Base-by-base conservation (phyloP, 2,329 filamentous ascomycete species). In the Aspergillus eucalypticola region DNA sequence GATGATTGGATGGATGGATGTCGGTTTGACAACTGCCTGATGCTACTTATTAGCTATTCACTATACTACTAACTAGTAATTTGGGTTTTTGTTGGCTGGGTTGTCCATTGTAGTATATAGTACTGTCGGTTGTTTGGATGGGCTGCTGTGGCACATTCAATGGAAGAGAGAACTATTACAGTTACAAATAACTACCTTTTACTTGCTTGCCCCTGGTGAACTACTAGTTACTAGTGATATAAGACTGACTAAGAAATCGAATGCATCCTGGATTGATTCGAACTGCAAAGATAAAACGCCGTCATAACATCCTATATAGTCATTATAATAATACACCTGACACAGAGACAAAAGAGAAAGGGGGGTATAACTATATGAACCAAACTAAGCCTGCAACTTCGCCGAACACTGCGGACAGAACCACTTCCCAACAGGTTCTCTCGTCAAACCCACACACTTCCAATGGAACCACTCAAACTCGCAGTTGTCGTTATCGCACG, bases 391-490 rank as follows among this genome's bases (percentile, higher is more conserved):
- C 21, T 72, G 73, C 58, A 78, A 66, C 49, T 71, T 79, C 56
- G 73, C 75, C 60, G 77, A 69, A 69, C 83, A 86, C 63, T 83
- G 80, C 46, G 79, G 78, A 71, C 83, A 86, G 70, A 80, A 85
- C 83, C 83, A 86, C 52, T 82, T 83, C 60, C 84, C 83, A 51
- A 79, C 79, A 0, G 86, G 86, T 65, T 86, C 83, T 66, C 83
- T 82, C 46, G 82, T 84, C 67, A 89, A 76, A 19, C 85, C 84
- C 54, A 88, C 85, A 67, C 86, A 89, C 42, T 82, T 84, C 72
- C 87, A 81, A 78, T 89, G 86, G 73, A 89, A 89, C 86, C 86
- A 89, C 71, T 89, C 86, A 63, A 84, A 83, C 11, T 83, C 81
- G 74, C 86, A 89, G 59, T 81, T 78, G 39, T 86, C 84, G 69